Base-by-base conservation (phyloP, 2,329 filamentous ascomycete species). In the Lasiodiplodia theobromae region DNA sequence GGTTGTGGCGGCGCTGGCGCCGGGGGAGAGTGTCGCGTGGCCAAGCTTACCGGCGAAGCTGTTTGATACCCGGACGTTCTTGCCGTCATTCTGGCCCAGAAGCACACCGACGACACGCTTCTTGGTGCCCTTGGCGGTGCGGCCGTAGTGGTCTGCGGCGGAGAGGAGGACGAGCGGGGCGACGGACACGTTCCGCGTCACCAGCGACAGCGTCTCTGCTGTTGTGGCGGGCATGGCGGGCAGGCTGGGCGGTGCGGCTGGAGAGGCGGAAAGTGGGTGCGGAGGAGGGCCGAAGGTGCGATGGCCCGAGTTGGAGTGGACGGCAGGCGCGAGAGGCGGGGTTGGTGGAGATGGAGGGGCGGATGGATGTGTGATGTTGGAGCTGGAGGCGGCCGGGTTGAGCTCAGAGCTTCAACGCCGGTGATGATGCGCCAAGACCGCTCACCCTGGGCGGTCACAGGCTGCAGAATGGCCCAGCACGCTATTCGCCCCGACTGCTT, bases 131-230 rank as follows among this genome's bases (percentile, higher is more conserved):
- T 96, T 97, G 75, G 92, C 92, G 73, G 93, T 92, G 72, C 96
- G 92, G 80, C 96, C 96, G 85, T 97, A 99, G 84, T 99, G 96
- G 85, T 99, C 96, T 87, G 97, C 96, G 75, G 91, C 94, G 73
- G 95, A 98, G 77, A 99, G 93, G 74, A 99, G 93, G 77, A 99
- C 96, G 80, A 99, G 90, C 75, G 96, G 96, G 77, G 96, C 96
- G 82, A 99, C 95, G 74, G 95, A 97, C 82, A 99, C 96, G 82
- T 91, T 97, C 82, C 93, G 91, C 77, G 91, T 95, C 81, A 97
- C 94, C 80, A 98, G 91, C 74, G 93, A 96, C 81, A 97, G 90
- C 73, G 95, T 96, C 86, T 98, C 95, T 82, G 94, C 93, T 80
- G 95, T 97, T 73, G 95, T 98, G 82, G 95, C 91, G 83, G 94